Conservation (phyloP, 306 rosid genomes). For the Styphnolobium japonicum region DNA sequence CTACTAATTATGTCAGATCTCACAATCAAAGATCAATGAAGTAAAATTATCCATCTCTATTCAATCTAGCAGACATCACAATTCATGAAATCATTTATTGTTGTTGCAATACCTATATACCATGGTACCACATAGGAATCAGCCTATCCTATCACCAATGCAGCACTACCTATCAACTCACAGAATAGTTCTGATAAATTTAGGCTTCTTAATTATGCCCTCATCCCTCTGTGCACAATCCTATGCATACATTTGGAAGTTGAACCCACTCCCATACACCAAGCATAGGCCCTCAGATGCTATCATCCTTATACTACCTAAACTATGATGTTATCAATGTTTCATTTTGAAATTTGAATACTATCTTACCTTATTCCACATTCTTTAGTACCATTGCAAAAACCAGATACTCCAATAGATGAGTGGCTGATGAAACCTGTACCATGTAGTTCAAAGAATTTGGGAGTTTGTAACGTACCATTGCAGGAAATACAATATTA, state of each 20-base stretch:
- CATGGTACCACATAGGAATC: not conserved
- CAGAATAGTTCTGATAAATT: not conserved
- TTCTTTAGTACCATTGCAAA: slow-evolving; percentile 38
- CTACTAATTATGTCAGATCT: not conserved
- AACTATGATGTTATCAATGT: not conserved
- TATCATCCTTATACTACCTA: slow-evolving; percentile 3
- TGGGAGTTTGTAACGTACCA: not conserved
- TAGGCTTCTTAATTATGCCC: not conserved
- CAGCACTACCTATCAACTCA: not conserved
- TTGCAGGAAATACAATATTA: slow-evolving; percentile 8
- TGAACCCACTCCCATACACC: not conserved
- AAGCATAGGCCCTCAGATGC: not conserved
- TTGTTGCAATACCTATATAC: not conserved
- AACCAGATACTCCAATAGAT: slow-evolving; percentile 21
- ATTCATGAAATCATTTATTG: not conserved
- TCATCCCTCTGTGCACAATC: not conserved
- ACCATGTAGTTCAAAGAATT: slow-evolving; percentile 25
- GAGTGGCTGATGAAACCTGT: slow-evolving; percentile 47
- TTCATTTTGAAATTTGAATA: not conserved
- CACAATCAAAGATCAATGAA: not conserved
- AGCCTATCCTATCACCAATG: not conserved
- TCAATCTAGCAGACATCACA: not conserved
- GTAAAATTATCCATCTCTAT: not conserved
- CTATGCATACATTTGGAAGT: slow-evolving; percentile 7
- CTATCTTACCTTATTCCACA: slow-evolving; percentile 53